Evolutionary conservation across 1,284 basidiomycete genomes (phyloP).

Genomic region (Pyrrhoderma noxium): DNA sequence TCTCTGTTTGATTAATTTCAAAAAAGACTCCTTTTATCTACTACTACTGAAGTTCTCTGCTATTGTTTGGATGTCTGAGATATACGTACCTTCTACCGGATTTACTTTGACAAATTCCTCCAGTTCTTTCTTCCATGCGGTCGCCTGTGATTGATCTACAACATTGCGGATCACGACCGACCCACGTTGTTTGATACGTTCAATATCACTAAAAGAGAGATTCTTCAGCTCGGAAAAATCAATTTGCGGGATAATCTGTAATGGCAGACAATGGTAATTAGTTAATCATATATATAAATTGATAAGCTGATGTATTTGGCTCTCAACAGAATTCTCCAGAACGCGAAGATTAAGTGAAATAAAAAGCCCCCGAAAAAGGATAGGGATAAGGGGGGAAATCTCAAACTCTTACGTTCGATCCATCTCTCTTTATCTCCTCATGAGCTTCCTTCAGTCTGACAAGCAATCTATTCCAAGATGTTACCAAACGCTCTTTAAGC

Average conservation of each 20-base stretch:
- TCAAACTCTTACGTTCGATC: constrained; percentile 39
- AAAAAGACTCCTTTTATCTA: no score
- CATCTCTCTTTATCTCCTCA: constrained; percentile 37
- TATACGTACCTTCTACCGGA: constrained; percentile 45
- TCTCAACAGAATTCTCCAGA: no score
- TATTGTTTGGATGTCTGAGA: no score
- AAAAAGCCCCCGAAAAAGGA: neutral
- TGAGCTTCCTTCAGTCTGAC: constrained; percentile 40
- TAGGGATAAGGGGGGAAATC: neutral
- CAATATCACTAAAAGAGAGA: constrained; percentile 39
- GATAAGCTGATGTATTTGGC: no score
- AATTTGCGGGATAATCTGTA: constrained; percentile 52
- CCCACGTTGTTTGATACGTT: constrained; percentile 47
- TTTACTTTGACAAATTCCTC: constrained; percentile 51
- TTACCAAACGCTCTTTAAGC: constrained; percentile 41
- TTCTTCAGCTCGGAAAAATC: constrained; percentile 46
- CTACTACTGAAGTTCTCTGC: no score
- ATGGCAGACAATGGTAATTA: constrained; percentile 18
- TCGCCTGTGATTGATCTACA: constrained; percentile 47
- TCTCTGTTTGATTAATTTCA: no score
- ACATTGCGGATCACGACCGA: constrained; percentile 57
- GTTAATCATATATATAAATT: no score
- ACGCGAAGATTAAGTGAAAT: no score
- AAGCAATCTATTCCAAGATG: constrained; percentile 53
- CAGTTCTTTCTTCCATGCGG: constrained; percentile 48